These are phyloP conservation scores for Fusarium oligoseptatum DNA, from an alignment of 2,329 filamentous ascomycete genomes.

Conservation along the genomic window DNA sequence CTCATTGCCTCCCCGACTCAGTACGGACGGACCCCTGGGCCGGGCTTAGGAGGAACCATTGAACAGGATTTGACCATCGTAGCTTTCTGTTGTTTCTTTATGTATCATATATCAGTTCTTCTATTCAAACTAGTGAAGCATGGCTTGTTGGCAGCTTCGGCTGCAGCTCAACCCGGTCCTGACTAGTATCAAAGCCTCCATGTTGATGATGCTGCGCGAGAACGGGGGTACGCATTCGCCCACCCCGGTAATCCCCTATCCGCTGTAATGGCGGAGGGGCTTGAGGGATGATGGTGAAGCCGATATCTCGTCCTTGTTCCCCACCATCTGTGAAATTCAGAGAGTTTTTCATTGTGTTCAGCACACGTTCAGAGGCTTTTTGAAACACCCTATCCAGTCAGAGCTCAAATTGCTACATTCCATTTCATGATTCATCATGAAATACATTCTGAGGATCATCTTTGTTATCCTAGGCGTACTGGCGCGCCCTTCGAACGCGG, in stretches of 20 bases:
- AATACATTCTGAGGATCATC: no score
- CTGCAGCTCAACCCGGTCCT: not conserved
- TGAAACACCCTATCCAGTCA: no score
- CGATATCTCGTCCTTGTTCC: accelerated
- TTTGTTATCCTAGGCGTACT: no score
- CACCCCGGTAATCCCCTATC: not conserved
- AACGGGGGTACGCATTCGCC: not conserved
- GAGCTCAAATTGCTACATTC: no score
- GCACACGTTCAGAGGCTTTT: not conserved
- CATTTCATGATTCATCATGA: no score
- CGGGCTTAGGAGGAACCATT: not conserved
- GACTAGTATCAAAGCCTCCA: not conserved
- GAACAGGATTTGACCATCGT: not conserved
- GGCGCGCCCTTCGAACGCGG: no score
- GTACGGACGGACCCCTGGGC: not conserved
- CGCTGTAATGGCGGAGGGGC: not conserved
- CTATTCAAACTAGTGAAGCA: not conserved
- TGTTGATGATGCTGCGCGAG: not conserved
- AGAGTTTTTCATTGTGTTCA: not conserved
- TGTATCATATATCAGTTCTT: not conserved
- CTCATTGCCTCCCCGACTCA: not conserved
- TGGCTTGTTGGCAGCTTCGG: not conserved
- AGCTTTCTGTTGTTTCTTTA: not conserved
- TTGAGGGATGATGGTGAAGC: not conserved
- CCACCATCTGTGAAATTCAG: not conserved